These are phyloP conservation scores for Colletotrichum plurivorum DNA, from an alignment of 2,329 filamentous ascomycete species.

Conservation along the genomic window DNA sequence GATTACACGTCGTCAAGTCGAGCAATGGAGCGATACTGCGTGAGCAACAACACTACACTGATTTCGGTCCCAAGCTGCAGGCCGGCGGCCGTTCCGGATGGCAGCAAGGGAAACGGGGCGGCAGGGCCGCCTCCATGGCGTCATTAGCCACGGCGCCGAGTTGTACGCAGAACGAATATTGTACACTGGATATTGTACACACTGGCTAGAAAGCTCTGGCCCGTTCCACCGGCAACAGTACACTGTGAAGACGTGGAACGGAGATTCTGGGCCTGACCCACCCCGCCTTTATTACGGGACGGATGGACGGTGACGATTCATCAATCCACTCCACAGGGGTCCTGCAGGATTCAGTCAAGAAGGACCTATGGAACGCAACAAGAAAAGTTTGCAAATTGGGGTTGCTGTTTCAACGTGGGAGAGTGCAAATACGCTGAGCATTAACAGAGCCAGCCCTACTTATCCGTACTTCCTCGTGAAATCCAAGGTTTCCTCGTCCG, in stretches of 20 bases:
- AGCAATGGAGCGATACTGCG: background rate
- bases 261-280: conserved; percentile 32
- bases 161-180: too few relatives aligned
- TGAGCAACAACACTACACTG: too few relatives aligned
- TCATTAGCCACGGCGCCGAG: conserved; percentile 27
- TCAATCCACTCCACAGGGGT: conserved; percentile 26
- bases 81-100: background rate
- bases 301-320: conserved; percentile 26
- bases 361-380: background rate
- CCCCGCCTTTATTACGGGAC: conserved; percentile 1
- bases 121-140: conserved; percentile 25
- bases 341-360: conserved; percentile 4
- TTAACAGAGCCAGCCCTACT: background rate
- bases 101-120: background rate
- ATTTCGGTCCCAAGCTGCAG: background rate
- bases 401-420: background rate
- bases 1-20: too few relatives aligned
- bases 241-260: conserved; percentile 18
- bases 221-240: conserved; percentile 6
- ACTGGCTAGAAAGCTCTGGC: conserved; percentile 24
- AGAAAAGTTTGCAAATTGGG: background rate
- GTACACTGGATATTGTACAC: too few relatives aligned
- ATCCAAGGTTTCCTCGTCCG: background rate
- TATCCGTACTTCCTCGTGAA: background rate
- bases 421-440: background rate